Base-by-base conservation (phyloP, 2,329 filamentous ascomycete genomes). In the Raffaelea deltoideospora region DNA sequence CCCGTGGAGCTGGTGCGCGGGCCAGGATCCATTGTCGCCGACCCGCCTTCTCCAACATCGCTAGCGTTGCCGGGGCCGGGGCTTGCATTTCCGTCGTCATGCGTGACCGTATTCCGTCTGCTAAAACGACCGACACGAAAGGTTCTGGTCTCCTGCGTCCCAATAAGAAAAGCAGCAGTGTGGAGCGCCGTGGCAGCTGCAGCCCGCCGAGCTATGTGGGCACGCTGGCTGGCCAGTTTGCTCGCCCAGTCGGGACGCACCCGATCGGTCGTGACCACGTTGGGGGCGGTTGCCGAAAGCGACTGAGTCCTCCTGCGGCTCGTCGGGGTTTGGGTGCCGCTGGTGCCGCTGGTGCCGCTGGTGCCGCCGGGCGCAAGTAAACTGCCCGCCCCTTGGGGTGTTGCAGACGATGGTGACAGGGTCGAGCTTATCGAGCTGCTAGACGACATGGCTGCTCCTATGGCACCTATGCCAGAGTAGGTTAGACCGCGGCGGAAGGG, bases 161-260 rank as follows among this genome's bases (percentile, higher is more conserved):
- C 77, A 63, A 94, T 84, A 35, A 96, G 63, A 53, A 96, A 96
- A 1, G 90, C 90, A 5, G 90, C 90, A 21, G 90, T 93, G 48
- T 98, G 90, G 4, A 96, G 61, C 14, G 90, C 88, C 0, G 90
- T 96, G 0, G 90, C 90, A 0, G 90, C 90, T 1, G 90, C 90
- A 19, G 90, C 84, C 45, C 90, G 69, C 41, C 90, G 71, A 5
- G 90, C 75, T 43, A 86, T 79, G 53, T 95, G 85, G 6, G 84
- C 78, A 37, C 86, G 76, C 38, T 88, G 88, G 47, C 82, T 73
- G 11, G 82, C 76, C 35, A 98, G 65, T 54, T 96, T 98, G 40
- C 80, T 79, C 1, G 84, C 76, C 90, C 90, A 98, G 49, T 98
- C 90, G 1, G 90, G 90, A 14, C 90, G 79, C 36, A 98, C 78